Conservation (phyloP, 2,329 filamentous ascomycete genomes). For the Phialemoniopsis sp. region DNA sequence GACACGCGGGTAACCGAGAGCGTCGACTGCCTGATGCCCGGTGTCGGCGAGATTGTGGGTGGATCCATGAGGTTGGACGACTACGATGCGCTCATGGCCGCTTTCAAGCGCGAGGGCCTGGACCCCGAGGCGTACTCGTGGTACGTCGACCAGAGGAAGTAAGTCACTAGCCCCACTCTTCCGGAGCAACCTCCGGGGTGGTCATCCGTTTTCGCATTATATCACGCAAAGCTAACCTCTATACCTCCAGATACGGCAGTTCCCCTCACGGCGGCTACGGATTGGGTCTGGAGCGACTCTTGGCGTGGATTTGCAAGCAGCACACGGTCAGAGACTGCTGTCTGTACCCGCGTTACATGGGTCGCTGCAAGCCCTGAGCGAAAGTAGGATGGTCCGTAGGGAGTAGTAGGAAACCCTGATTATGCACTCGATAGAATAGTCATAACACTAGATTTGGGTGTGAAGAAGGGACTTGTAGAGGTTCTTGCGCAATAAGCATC, state of each 20-base stretch:
- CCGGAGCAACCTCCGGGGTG: background rate
- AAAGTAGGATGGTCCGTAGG: background rate
- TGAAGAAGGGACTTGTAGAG: too few species aligned
- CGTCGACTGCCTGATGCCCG: slow-evolving; percentile 83
- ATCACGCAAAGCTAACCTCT: background rate
- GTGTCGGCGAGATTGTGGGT: slow-evolving; percentile 94
- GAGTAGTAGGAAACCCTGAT: too few species aligned
- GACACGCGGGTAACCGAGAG: slow-evolving; percentile 87
- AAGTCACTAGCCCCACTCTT: slow-evolving; percentile 31
- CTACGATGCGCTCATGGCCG: slow-evolving; percentile 83
- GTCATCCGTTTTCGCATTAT: background rate
- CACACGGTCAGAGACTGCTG: slow-evolving; percentile 64
- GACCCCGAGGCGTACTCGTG: slow-evolving; percentile 87
- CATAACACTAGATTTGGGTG: too few species aligned
- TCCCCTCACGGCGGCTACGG: slow-evolving; percentile 92
- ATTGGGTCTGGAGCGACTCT: slow-evolving; percentile 79
- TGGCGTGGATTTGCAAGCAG: slow-evolving; percentile 61
- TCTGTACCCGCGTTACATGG: slow-evolving; percentile 78
- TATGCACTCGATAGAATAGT: too few species aligned
- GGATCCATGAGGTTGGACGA: slow-evolving; percentile 95
- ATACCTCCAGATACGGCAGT: slow-evolving; percentile 89
- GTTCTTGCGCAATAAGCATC: too few species aligned
- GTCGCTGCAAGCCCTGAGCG: slow-evolving; percentile 68
- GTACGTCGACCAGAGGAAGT: slow-evolving; percentile 98
- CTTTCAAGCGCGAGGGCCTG: slow-evolving; percentile 84